Evolutionary conservation across 2,329 filamentous ascomycete species (phyloP), one percentile per base, ranked within the genome.

Genomic region (Colletotrichum sp.): DNA sequence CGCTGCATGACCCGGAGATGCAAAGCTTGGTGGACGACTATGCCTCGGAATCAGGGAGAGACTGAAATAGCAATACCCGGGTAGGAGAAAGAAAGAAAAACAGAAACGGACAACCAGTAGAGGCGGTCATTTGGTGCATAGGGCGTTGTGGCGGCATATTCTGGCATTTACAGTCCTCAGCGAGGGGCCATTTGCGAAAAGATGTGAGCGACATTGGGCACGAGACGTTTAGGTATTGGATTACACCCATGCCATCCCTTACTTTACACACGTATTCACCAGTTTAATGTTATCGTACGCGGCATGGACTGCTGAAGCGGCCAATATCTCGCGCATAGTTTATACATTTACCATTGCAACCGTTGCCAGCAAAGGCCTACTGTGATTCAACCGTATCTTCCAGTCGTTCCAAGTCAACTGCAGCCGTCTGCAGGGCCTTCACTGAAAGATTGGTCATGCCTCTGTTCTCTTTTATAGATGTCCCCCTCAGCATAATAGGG

Each of bases 21-120:
- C 77, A 78, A 60, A 72, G 65, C 44, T 68, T 77, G 5, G 75
- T 77, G 3, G 77, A 78, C 24, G 77, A 77, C 60, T 78, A 78
- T 32, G 77, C 77, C 24, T 74, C 69, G 9, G 77, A 78, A 30
- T 71, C 72, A 6, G 67, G 75, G 34, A 65, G 68, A 21, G 75
- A 76, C 34, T 65, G 62, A 64, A 49, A 21, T 21, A n/a, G 44
- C 44, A 49, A 49, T 21, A 21, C n/a, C 44, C 18, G 44, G 18
- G n/a, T 18, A 49, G 9, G 44, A n/a, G 18, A 21, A 21, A 10
- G 30, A 26, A 9, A 44, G 10, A 32, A 68, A 65, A 63, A 64
- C 8, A 39, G 18, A 49, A 36, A 28, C 28, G 34, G 34, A 52
- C 26, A 49, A 55, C 44, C 44, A 49, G 44, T 49, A 70, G 24